Percentiles rank a stretch among this genome's conserved stretches.
These are phyloP conservation scores for Penicillium sp. DNA, from an alignment of 2,329 filamentous ascomycete genomes.

Conservation along the genomic window DNA sequence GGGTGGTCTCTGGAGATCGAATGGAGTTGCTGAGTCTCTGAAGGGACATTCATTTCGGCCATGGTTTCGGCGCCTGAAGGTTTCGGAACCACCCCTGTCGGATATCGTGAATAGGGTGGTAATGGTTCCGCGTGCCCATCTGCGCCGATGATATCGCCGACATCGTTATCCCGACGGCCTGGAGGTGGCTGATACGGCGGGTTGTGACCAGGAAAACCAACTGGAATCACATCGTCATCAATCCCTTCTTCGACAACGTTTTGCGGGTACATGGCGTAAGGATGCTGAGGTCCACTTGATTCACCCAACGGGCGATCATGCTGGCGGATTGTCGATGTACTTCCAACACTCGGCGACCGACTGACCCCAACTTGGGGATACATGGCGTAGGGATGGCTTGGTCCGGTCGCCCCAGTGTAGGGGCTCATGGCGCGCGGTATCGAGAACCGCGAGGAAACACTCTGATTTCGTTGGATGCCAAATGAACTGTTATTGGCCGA, in stretches of 20 bases:
- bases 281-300: constrained; percentile 72
- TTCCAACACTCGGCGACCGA: constrained; percentile 67
- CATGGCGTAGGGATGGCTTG: constrained; percentile 82
- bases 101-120: constrained; percentile 88
- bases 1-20: constrained; percentile 21
- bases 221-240: constrained; percentile 54
- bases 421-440: constrained; percentile 59
- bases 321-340: constrained; percentile 66
- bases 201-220: constrained; percentile 72
- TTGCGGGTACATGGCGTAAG: constrained; percentile 84
- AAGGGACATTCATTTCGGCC: constrained; percentile 44
- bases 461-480: constrained; percentile 43
- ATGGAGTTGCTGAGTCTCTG: constrained; percentile 54
- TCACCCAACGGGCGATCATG: constrained; percentile 61
- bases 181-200: constrained; percentile 70
- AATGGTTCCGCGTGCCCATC: constrained; percentile 89
- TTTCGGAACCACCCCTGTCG: constrained; percentile 70
- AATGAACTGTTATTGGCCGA: constrained; percentile 35
- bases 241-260: constrained; percentile 66
- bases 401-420: constrained; percentile 69
- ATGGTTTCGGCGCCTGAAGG: constrained; percentile 37
- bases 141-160: constrained; percentile 82
- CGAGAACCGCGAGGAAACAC: constrained; percentile 48
- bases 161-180: constrained; percentile 70
- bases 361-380: constrained; percentile 69